phyloP scores from a whole-genome alignment of 352 stramenopile species.

The Phytopythium litorale region DNA sequence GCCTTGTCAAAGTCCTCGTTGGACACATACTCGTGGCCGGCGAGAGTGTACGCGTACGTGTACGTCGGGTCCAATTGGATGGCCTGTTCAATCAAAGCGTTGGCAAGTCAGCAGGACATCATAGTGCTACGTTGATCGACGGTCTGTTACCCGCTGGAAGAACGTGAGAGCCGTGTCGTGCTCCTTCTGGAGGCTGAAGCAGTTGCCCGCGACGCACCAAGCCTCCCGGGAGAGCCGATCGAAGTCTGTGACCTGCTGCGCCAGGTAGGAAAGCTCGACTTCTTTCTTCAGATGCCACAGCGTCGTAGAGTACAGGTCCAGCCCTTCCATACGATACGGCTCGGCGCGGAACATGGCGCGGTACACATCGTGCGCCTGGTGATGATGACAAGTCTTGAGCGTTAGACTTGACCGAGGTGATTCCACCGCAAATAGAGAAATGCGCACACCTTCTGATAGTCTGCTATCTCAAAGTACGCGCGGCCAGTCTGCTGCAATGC shows the following conservation, averaged over 20 bases:
- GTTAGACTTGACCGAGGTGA: background rate
- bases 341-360: slow-evolving; percentile 88
- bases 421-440: background rate
- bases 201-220: slow-evolving; percentile 97
- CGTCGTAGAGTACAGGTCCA: slow-evolving; percentile 95
- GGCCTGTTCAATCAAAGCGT: slow-evolving; percentile 28
- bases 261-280: slow-evolving; percentile 95
- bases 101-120: background rate
- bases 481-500: slow-evolving; percentile 92
- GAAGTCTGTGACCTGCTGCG: slow-evolving; percentile 92
- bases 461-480: slow-evolving; percentile 94
- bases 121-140: background rate
- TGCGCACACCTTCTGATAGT: slow-evolving; percentile 78
- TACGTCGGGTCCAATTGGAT: slow-evolving; percentile 94
- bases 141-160: slow-evolving; percentile 82
- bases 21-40: slow-evolving; percentile 95
- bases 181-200: slow-evolving; percentile 98
- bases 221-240: slow-evolving; percentile 92
- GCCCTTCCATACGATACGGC: slow-evolving; percentile 91
- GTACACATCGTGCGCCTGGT: slow-evolving; percentile 82
- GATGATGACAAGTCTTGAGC: background rate
- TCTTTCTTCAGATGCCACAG: slow-evolving; percentile 98
- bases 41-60: slow-evolving; percentile 98
- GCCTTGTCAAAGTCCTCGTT: slow-evolving; percentile 99
- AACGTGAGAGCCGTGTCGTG: slow-evolving; percentile 95